These are phyloP conservation scores for Asparagopsis taxiformis DNA, from an alignment of 31 red algal species.

Conservation along the genomic window DNA sequence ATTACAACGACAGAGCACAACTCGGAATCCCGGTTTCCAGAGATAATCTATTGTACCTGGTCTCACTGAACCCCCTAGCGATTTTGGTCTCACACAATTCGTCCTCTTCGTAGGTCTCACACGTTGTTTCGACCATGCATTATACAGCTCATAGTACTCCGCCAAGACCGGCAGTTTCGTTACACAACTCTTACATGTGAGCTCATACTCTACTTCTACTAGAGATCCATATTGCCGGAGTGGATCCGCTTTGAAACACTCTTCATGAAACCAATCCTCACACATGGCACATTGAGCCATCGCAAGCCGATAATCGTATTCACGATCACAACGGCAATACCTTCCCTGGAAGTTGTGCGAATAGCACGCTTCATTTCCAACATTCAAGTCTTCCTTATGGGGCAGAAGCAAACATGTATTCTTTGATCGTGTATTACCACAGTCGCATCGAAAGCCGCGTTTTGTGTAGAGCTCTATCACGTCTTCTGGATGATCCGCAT, in stretches of 20 bases:
- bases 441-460: conserved; percentile 69
- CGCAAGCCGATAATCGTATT: conserved; percentile 24
- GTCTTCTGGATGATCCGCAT: conserved; percentile 44
- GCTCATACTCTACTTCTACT: conserved; percentile 58
- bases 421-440: conserved; percentile 44
- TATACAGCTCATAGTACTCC: conserved; percentile 50
- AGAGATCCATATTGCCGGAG: not conserved
- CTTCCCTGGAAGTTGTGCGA: conserved; percentile 59
- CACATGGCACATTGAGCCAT: conserved; percentile 80
- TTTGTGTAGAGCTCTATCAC: conserved; percentile 79
- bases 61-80: not conserved
- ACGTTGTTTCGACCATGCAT: conserved; percentile 12
- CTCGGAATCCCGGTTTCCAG: conserved; percentile 24
- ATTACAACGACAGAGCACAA: conserved; percentile 20
- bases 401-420: conserved; percentile 38
- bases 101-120: not conserved
- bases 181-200: conserved; percentile 61
- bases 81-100: conserved; percentile 20
- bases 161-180: conserved; percentile 45
- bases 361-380: conserved; percentile 39
- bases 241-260: conserved; percentile 23
- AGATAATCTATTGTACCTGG: conserved; percentile 27
- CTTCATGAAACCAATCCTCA: conserved; percentile 76
- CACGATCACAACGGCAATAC: conserved; percentile 66
- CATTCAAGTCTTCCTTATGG: conserved; percentile 35